phyloP scores from a whole-genome alignment of 1,284 basidiomycete genomes.

The Tremellales sp. region DNA sequence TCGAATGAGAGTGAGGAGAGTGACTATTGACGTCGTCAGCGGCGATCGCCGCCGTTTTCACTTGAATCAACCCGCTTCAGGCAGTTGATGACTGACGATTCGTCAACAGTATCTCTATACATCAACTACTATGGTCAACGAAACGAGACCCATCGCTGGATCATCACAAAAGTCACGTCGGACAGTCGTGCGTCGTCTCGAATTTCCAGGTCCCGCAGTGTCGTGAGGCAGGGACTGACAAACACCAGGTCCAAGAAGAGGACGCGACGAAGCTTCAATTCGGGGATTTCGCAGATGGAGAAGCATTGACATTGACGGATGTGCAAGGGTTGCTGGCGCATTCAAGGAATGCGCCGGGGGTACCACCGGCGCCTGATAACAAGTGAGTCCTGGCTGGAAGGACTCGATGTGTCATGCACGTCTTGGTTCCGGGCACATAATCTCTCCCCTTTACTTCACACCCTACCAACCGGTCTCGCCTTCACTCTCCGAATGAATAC shows the following conservation, averaged over 20 bases:
- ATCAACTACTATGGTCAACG: conserved; percentile 24
- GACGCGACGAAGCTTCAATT: conserved; percentile 47
- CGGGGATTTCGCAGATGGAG: conserved; percentile 41
- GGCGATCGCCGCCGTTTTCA: not conserved
- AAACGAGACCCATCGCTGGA: conserved; percentile 12
- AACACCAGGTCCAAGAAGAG: conserved; percentile 32
- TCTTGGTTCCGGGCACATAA: too few species aligned
- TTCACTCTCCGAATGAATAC: too few species aligned
- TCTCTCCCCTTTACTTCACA: too few species aligned
- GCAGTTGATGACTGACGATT: not conserved
- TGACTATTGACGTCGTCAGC: too few species aligned
- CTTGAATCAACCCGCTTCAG: not conserved
- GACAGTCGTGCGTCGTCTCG: not conserved
- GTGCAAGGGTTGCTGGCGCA: conserved; percentile 31
- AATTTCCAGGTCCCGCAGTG: not conserved
- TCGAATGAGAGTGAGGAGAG: not conserved
- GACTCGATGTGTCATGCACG: too few species aligned
- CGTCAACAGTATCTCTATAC: too few species aligned
- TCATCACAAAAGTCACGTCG: not conserved
- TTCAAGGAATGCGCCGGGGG: conserved; percentile 26
- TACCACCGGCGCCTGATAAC: conserved; percentile 41
- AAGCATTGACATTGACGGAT: conserved; percentile 41
- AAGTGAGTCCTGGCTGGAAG: conserved; percentile 28
- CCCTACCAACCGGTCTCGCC: too few species aligned
- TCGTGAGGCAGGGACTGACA: too few species aligned